These are phyloP conservation scores for Tephrocybe sp. DNA, from an alignment of 768 basidiomycete genomes.

Conservation along the genomic window DNA sequence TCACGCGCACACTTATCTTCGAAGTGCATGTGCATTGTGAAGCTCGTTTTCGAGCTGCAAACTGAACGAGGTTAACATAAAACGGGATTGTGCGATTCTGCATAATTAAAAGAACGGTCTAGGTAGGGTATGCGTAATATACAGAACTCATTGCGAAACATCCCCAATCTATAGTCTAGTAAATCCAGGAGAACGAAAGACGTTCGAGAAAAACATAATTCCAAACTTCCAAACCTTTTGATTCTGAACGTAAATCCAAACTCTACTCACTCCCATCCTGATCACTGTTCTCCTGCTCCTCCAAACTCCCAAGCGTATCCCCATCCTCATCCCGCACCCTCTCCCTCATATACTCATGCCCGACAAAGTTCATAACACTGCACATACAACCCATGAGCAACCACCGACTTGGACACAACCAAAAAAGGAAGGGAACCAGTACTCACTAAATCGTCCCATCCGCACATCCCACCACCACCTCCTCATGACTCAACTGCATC, in stretches of 20 bases:
- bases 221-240: no score
- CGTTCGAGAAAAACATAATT: no score
- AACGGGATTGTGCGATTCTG: no score
- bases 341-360: slow-evolving; percentile 28
- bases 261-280: background rate
- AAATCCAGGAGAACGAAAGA: no score
- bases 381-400: background rate
- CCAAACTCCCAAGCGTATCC: background rate
- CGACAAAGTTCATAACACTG: slow-evolving; percentile 37
- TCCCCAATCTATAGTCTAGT: no score
- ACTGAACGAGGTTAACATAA: no score
- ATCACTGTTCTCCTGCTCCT: background rate
- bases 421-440: background rate
- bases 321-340: slow-evolving; percentile 4
- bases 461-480: slow-evolving; percentile 88
- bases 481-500: slow-evolving; percentile 88
- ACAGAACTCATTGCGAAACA: no score
- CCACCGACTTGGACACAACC: slow-evolving; percentile 49
- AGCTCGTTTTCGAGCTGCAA: no score
- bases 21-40: no score
- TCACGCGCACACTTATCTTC: no score
- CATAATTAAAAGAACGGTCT: no score
- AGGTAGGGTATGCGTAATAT: no score
- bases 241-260: background rate
- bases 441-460: slow-evolving; percentile 90